Conservation (phyloP, 1,139 yeast genomes). For the Candida sp. region DNA sequence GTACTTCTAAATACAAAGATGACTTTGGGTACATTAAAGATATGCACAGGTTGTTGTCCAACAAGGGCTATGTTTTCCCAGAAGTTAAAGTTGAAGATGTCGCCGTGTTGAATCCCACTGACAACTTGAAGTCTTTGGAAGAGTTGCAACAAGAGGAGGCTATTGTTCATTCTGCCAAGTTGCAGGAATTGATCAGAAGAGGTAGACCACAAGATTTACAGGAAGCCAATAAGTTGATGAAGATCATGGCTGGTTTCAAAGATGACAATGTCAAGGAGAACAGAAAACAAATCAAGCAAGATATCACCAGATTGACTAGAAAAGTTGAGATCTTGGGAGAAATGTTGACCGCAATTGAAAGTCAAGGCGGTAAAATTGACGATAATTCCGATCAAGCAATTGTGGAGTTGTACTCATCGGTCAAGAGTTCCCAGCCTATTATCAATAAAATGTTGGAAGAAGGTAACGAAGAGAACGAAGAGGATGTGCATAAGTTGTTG, state of each 20-base stretch:
- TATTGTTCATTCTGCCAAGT: constrained; percentile 90
- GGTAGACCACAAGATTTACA: constrained; percentile 96
- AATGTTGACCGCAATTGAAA: constrained; percentile 70
- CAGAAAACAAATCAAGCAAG: constrained; percentile 81
- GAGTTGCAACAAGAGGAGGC: constrained; percentile 94
- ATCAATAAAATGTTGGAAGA: constrained; percentile 83
- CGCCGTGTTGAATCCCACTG: constrained; percentile 93
- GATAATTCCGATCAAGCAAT: constrained; percentile 74
- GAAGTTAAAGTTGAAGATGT: constrained; percentile 90
- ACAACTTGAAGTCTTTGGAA: constrained; percentile 84
- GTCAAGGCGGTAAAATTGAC: constrained; percentile 49
- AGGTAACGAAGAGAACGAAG: constrained; percentile 49
- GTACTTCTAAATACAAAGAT: constrained; percentile 87
- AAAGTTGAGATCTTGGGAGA: constrained; percentile 92
- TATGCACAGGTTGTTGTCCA: constrained; percentile 89
- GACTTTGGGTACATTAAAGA: constrained; percentile 93
- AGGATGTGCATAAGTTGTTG: constrained; percentile 67
- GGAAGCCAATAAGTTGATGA: constrained; percentile 97
- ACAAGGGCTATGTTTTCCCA: constrained; percentile 92
- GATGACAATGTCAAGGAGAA: constrained; percentile 75
- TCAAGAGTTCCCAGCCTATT: constrained; percentile 88
- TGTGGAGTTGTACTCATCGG: constrained; percentile 74
- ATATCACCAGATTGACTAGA: constrained; percentile 81
- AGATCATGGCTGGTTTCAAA: constrained; percentile 97
- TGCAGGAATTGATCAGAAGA: constrained; percentile 93